These are phyloP conservation scores for Trametes punicea DNA, from an alignment of 768 basidiomycete species.

Conservation along the genomic window DNA sequence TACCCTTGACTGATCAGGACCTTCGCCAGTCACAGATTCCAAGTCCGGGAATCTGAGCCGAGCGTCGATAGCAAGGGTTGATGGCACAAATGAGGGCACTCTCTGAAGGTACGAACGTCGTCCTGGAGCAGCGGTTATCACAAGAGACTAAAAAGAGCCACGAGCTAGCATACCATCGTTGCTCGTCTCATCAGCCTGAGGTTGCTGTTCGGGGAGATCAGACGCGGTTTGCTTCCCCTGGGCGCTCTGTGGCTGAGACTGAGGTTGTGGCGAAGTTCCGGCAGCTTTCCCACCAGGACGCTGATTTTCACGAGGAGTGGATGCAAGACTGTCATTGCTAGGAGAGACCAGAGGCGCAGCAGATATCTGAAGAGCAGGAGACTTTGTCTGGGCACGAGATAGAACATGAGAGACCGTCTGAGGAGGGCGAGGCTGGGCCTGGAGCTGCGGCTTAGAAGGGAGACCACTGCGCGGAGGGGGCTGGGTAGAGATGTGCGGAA, in stretches of 20 bases:
- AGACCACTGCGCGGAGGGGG: background rate
- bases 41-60: slow-evolving; percentile 8
- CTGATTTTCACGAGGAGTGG: background rate
- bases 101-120: slow-evolving; percentile 4
- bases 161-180: background rate
- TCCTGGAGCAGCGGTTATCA: background rate
- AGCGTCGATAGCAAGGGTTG: slow-evolving; percentile 14
- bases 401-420: background rate
- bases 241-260: background rate
- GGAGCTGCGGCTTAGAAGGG: slow-evolving; percentile 4
- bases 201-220: background rate
- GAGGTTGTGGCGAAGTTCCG: background rate
- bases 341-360: background rate
- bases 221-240: background rate
- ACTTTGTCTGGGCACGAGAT: background rate
- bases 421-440: background rate
- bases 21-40: background rate
- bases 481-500: background rate
- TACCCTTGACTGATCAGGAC: background rate
- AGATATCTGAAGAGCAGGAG: slow-evolving; percentile 11
- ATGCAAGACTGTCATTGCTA: background rate
- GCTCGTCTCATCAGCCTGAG: background rate
- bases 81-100: slow-evolving; percentile 15
- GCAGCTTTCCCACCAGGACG: background rate
- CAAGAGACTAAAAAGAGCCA: background rate